Evolutionary conservation across 2,329 filamentous ascomycete species (phyloP), one percentile per base, ranked within the genome.

Genomic region (Sarocladiaceae sp.): DNA sequence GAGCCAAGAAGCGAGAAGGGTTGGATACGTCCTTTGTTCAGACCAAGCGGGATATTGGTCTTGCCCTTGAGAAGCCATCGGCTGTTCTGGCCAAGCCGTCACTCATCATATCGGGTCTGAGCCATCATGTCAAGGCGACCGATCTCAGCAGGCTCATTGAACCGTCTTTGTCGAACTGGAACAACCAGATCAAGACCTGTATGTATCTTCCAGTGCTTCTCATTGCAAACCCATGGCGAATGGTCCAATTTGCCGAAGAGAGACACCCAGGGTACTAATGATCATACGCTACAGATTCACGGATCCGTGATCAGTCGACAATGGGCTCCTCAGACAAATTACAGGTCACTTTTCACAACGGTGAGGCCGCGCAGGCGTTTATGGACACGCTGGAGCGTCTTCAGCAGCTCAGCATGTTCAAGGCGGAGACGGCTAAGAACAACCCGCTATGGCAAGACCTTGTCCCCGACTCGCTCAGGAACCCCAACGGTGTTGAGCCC

Each of bases 131-230:
- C 33, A 68, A 70, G 16, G 76, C 82, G 53, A 76, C 74, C 51
- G 86, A 91, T 64, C 90, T 91, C 62, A 73, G 78, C 50, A 80
- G 85, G 45, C 62, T 89, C 15, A 72, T 79, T 4, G 74, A 74
- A 2, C 76, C 73, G 53, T 78, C 85, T 52, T 74, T 90, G 26
- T 78, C 83, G 49, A 74, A 74, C 32, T 89, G 85, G 85, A 70
- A 75, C 9, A 72, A 70, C 45, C 78, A 78, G 21, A 79, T 88
- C 46, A 63, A 70, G 31, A 76, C 79, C 61, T 68, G 76, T 76
- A 60, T 34, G 53, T 31, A 12, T 9, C 16, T 7, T 33, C 16
- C 32, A n/a, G 32, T 9, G 7, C 19, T 13, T 23, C 26, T 7
- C n/a, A 15, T 33, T 26, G 19, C 18, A 24, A 5, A 20, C 10